phyloP scores from a whole-genome alignment of 345 rosid species.

The Euphorbia tirucalli region DNA sequence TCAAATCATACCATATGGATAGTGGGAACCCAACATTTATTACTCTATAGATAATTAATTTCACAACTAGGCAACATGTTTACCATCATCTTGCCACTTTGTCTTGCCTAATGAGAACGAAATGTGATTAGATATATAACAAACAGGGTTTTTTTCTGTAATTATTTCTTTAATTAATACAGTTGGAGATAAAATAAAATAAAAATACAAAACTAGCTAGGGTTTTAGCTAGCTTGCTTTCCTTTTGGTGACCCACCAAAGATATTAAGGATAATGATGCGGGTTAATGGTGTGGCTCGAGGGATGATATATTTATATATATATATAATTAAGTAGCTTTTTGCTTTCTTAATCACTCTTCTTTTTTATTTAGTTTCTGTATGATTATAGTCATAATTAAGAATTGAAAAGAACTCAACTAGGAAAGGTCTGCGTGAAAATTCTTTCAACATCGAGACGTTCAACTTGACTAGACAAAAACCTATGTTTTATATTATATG shows the following conservation, averaged over 20 bases:
- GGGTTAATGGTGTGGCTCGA: conserved; percentile 64
- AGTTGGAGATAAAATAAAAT: conserved; percentile 24
- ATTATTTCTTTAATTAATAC: conserved; percentile 20
- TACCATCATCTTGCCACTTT: conserved; percentile 28
- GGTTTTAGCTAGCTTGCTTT: not conserved
- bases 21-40: conserved; percentile 18
- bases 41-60: conserved; percentile 1
- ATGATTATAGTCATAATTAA: not conserved
- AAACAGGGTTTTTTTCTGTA: conserved; percentile 12
- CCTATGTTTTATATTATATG: not conserved
- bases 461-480: conserved; percentile 34
- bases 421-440: conserved; percentile 19
- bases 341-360: not conserved
- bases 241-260: conserved; percentile 37
- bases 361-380: not conserved
- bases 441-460: conserved; percentile 43
- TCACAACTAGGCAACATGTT: conserved; percentile 41
- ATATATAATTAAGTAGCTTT: conserved; percentile 20
- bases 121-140: conserved; percentile 1
- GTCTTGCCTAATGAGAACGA: conserved; percentile 33
- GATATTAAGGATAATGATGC: not conserved
- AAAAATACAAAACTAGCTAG: not conserved
- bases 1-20: not conserved
- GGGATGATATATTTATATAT: conserved; percentile 36
- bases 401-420: conserved; percentile 3